Base-by-base conservation (phyloP, 768 basidiomycete genomes). In the Cubamyces sp. region DNA sequence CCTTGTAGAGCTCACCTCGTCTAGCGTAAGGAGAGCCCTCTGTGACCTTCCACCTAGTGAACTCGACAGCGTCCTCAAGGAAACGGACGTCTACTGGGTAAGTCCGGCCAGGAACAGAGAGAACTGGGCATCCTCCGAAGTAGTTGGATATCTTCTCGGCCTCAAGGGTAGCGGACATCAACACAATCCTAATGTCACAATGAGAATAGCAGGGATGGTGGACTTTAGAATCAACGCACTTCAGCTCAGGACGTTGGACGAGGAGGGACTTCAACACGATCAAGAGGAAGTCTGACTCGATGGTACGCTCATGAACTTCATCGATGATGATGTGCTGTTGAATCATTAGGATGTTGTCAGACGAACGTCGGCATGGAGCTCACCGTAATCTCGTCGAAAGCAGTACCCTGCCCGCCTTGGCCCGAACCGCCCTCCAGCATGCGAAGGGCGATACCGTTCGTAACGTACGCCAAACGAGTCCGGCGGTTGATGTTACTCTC, bases 151-250 rank as follows among this genome's bases (percentile, higher is more conserved):
- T 86, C 77, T 95, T 95, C 57, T 92, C 88, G 1, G 93, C 87
- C 66, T 99, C 94, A 25, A 97, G 80, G 0, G 97, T 99, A 0
- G 97, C 96, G 34, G 94, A 96, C 96, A 99, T 99, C 49, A 98
- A 81, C 16, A 98, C 85, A 42, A 99, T 86, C 75, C 93, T 95
- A 45, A 6, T 21, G 16, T 5, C 4, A 59, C 42, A 34, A 45
- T 43, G 25, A 51, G 25, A 3, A 2, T 3, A 28, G 19, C 12
- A 11, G 48, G 28, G 6, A 49, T 30, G 15, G 9, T 5, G 48
- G 28, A 5, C 12, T 9, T 9, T 8, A 26, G 3, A 16, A 14
- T 23, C 9, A 9, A 72, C 79, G 61, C 65, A 91, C 94, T 92
- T 96, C n/a, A 99, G 78, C 68, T 96, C 87, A 51, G 87, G 83